Evolutionary conservation across 176 grass and related monocot genomes (phyloP).

Genomic region (Hsuehochloa calcarea): DNA sequence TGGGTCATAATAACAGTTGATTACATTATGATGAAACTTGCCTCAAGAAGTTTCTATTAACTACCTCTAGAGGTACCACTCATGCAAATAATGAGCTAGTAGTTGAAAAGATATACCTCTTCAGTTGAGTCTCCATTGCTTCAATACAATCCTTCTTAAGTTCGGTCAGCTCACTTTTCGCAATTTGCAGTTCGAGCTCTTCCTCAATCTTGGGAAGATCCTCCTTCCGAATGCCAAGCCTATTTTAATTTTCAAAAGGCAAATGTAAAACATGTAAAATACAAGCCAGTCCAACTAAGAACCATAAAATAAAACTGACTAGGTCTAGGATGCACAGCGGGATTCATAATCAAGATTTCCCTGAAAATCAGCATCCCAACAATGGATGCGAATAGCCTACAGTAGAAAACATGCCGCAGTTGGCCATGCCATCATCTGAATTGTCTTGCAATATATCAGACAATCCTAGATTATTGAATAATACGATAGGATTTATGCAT

Average conservation of each 20-base stretch:
- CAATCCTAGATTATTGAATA: too few relatives aligned
- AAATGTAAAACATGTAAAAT: slow-evolving; percentile 14
- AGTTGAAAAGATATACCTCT: slow-evolving; percentile 49
- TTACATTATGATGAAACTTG: neutral
- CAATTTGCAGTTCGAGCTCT: slow-evolving; percentile 74
- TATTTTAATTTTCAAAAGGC: slow-evolving; percentile 42
- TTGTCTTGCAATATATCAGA: neutral
- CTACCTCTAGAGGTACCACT: neutral
- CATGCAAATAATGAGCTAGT: neutral
- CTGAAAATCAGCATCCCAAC: neutral
- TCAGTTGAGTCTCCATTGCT: slow-evolving; percentile 82
- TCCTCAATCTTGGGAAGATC: slow-evolving; percentile 88
- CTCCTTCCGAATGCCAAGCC: slow-evolving; percentile 76
- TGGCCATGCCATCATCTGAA: neutral
- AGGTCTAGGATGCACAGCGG: neutral
- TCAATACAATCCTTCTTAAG: slow-evolving; percentile 79
- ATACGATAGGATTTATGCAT: neutral
- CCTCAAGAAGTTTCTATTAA: neutral
- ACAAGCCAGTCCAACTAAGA: neutral
- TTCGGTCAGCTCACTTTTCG: slow-evolving; percentile 63
- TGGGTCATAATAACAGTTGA: neutral
- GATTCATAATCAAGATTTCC: neutral
- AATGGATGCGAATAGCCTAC: neutral
- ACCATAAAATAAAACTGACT: neutral
- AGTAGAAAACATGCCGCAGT: neutral